phyloP scores from a whole-genome alignment of 441 rosid species.

The Croton laevigatus region DNA sequence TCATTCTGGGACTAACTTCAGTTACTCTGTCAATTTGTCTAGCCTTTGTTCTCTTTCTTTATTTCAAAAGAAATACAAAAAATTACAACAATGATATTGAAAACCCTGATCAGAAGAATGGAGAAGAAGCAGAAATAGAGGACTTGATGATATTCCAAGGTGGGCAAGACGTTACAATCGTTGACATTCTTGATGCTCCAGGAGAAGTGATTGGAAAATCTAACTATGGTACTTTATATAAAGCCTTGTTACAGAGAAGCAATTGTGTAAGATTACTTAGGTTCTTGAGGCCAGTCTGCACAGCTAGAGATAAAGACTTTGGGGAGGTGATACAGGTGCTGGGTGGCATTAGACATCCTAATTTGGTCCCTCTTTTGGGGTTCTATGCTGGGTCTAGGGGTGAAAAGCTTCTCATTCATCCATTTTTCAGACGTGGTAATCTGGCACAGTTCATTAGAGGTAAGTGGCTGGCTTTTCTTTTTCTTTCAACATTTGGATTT shows the following conservation, averaged over 20 bases:
- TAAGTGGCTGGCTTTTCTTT: constrained; percentile 27
- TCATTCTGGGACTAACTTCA: constrained; percentile 44
- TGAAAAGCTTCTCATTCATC: constrained; percentile 88
- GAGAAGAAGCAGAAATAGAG: constrained; percentile 36
- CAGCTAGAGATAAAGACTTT: constrained; percentile 49
- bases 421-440: constrained; percentile 60
- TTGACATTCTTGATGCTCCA: constrained; percentile 88
- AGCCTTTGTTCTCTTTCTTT: constrained; percentile 29
- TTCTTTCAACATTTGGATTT: constrained; percentile 9
- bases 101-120: constrained; percentile 27
- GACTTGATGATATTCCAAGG: constrained; percentile 60
- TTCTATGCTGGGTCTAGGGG: constrained; percentile 80
- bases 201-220: constrained; percentile 96
- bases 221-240: constrained; percentile 77
- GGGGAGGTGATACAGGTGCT: constrained; percentile 45
- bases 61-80: constrained; percentile 27
- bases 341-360: constrained; percentile 65
- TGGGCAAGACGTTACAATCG: constrained; percentile 63
- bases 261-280: constrained; percentile 58
- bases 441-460: constrained; percentile 71
- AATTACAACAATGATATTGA: constrained; percentile 36
- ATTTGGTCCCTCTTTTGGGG: constrained; percentile 83
- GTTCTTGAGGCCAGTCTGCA: constrained; percentile 75
- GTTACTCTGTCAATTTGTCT: constrained; percentile 39
- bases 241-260: constrained; percentile 66